Base-by-base conservation (phyloP, 1,284 basidiomycete genomes). In the Microbotryum intermedium region DNA sequence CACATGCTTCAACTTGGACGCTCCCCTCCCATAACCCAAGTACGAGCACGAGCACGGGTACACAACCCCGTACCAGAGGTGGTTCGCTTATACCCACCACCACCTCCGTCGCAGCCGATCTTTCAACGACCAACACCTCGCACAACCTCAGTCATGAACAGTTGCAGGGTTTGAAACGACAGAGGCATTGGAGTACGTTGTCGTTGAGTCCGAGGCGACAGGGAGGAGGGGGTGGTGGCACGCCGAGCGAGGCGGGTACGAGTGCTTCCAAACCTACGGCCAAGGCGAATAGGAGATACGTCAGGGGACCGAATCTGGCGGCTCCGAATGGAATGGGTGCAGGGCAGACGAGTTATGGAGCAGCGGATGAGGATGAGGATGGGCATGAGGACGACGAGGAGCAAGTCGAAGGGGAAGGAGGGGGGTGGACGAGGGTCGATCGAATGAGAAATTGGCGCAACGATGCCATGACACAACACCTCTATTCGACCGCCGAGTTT, bases 381-480 rank as follows among this genome's bases (percentile, higher is more conserved):
- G 13, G 11, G 16, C 25, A 48, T 4, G 55, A 30, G 10, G 56
- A 45, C 13, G 57, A 75, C 26, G 82, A 82, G 49, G 83, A 34
- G 74, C 74, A 45, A 0, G 79, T 80, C 42, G 69, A 68, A 4
- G 64, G 65, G 16, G 83, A 81, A 8, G 79, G 82, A 3, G 65
- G 63, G n/a, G 67, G 61, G 66, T 90, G 87, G 87, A 82, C 82
- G 2, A 85, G 90, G 79, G 83, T 97, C 6, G 90, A 95, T 73
- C 83, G 91, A n/a, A 92, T 99, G 85, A 81, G 95, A 58, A 76
- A 90, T 47, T 98, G 95, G 95, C 79, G 95, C 54, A 90, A 97
- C 72, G 95, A 98, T 76, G 94, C 95, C 44, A 83, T 97, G 71
- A 90, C 93, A 82, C 94, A 97, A 74, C 94, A 98, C 77, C 78